Evolutionary conservation across 73 alveolate genomes (phyloP), one percentile per base, ranked within the genome.

Genomic region (Paramecium biaurelia): DNA sequence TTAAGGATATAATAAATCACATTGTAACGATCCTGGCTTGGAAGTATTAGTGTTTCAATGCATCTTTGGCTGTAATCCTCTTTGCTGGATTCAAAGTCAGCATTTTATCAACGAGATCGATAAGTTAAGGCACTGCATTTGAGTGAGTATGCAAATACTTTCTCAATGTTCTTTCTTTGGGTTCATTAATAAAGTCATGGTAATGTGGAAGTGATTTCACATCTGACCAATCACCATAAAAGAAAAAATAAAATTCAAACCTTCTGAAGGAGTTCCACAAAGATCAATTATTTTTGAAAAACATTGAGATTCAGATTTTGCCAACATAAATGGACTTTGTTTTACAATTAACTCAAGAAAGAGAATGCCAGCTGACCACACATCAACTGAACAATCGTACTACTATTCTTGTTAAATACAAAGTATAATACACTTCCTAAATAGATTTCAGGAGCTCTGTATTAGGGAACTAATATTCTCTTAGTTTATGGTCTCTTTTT

Each of bases 251-350:
- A 63, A 30, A 63, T 63, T 63, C 84, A 11, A 72, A 72, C 86
- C 86, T 79, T 79, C 90, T 2, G 7, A 2, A n/a, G 90, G 90
- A 24, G 90, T 79, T 21, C 90, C 90, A 79, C 90, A 79, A 21
- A 79, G 56, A 24, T 79, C 72, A 5, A 24, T 41, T 10, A 79
- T 79, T 47, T 41, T 38, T 12, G 7, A 24, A 47, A 79, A 79
- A 42, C 70, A 43, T 45, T 79, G 74, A 24, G 76, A 21, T 45
- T 79, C 90, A 4, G 90, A 79, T 23, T 43, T 79, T 14, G 90
- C 41, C 15, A 79, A 24, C 47, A 43, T 7, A 63, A 79, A 79
- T 15, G 90, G 90, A 79, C 76, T 43, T 23, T 43, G 15, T 23
- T 79, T 79, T 11, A 79, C 56, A 4, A 79, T 21, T 6, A 79